phyloP scores from a whole-genome alignment of 164 flowering plant genomes.

The Buxus sempervirens region DNA sequence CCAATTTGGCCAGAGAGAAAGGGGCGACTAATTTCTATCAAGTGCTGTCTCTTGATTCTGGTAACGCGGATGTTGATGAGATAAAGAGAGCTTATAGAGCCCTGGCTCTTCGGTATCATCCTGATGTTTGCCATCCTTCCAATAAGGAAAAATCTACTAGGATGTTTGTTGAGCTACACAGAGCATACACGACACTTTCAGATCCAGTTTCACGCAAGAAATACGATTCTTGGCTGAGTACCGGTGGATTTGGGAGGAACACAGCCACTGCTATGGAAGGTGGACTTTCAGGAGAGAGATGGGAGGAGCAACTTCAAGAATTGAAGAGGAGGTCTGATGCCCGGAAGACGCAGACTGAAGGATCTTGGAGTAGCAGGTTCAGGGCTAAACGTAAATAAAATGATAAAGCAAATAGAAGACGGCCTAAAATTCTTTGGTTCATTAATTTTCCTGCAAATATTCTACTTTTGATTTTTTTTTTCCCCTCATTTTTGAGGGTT shows the following conservation, averaged over 20 bases:
- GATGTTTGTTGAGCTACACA: slow-evolving; percentile 23
- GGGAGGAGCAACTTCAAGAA: slow-evolving; percentile 36
- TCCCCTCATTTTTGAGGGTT: too few relatives aligned
- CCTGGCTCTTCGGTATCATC: slow-evolving; percentile 34
- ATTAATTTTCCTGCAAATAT: too few relatives aligned
- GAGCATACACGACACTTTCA: slow-evolving; percentile 31
- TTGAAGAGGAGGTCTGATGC: slow-evolving; percentile 21
- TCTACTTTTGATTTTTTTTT: too few relatives aligned
- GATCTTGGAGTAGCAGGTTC: not conserved
- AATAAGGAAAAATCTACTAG: slow-evolving; percentile 27
- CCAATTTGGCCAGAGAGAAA: not conserved
- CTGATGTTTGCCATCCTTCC: slow-evolving; percentile 31
- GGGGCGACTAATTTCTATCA: slow-evolving; percentile 8
- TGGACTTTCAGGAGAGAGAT: slow-evolving; percentile 18
- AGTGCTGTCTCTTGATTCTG: slow-evolving; percentile 24
- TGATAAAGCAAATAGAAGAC: too few relatives aligned
- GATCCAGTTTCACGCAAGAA: slow-evolving; percentile 22
- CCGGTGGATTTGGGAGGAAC: slow-evolving; percentile 2
- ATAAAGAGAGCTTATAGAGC: slow-evolving; percentile 35
- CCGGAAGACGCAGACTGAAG: not conserved
- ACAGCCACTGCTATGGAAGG: not conserved
- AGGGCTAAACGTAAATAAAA: not conserved
- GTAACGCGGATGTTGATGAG: slow-evolving; percentile 23
- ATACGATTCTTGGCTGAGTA: slow-evolving; percentile 24
- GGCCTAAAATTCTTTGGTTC: too few relatives aligned